Evolutionary conservation across 192 early-diverging fungal genomes (phyloP).

Genomic region (Backusella sp.): DNA sequence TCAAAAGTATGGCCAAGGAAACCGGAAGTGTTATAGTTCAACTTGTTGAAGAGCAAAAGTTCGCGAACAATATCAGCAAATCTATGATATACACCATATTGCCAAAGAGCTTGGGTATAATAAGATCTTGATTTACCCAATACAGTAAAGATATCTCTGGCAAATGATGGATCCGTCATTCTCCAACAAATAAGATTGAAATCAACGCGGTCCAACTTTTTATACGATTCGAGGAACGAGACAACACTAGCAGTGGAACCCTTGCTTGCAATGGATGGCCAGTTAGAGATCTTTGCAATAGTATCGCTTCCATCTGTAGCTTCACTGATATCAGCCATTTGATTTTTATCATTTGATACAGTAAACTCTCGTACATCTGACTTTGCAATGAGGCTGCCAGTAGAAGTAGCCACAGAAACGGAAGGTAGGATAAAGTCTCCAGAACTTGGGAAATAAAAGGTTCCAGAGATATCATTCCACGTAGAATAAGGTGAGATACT

Average conservation of each 20-base stretch:
- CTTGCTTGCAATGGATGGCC: constrained; percentile 19
- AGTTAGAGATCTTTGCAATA: neutral
- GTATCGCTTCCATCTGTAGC: neutral
- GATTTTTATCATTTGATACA: neutral
- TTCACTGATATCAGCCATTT: constrained; percentile 13
- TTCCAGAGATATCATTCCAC: constrained; percentile 23
- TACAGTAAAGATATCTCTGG: constrained; percentile 29
- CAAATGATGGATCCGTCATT: constrained; percentile 24
- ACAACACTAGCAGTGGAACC: constrained; percentile 17
- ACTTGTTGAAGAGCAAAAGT: constrained; percentile 20
- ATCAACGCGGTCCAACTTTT: constrained; percentile 19
- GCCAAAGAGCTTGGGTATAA: constrained; percentile 36
- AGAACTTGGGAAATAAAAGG: constrained; percentile 50
- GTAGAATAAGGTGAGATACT: constrained; percentile 30
- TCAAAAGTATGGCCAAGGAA: neutral
- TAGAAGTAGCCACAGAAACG: constrained; percentile 28
- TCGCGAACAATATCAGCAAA: constrained; percentile 35
- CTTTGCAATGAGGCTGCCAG: neutral
- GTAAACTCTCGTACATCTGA: neutral
- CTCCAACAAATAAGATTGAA: constrained; percentile 15
- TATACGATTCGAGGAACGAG: constrained; percentile 9
- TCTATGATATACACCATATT: constrained; percentile 37
- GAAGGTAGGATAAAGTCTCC: constrained; percentile 40
- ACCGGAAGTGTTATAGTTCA: neutral
- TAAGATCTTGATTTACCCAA: constrained; percentile 23